phyloP scores from a whole-genome alignment of 2,329 filamentous ascomycete species.

The Apiospora aurea region DNA sequence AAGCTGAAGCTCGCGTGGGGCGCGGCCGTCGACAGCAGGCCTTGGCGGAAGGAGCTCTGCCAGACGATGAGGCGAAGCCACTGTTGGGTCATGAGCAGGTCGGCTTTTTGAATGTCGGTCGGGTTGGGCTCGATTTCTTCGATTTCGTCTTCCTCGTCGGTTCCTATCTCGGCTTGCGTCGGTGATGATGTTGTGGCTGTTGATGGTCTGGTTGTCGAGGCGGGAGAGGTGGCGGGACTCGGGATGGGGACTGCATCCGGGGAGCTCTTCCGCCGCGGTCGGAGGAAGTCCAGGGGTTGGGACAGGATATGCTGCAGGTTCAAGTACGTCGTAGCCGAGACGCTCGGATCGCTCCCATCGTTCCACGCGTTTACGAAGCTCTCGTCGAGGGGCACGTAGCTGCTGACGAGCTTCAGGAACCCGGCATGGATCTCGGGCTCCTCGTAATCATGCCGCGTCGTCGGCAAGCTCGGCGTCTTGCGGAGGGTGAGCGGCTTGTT shows the following conservation, averaged over 20 bases:
- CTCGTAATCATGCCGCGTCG: conserved; percentile 60
- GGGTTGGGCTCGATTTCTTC: conserved; percentile 46
- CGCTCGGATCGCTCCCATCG: conserved; percentile 53
- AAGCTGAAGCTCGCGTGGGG: conserved; percentile 67
- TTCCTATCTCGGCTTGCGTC: conserved; percentile 39
- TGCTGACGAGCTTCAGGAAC: conserved; percentile 65
- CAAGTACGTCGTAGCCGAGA: conserved; percentile 44
- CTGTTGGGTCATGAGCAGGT: conserved; percentile 73
- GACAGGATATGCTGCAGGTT: conserved; percentile 45
- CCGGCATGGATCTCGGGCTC: conserved; percentile 60
- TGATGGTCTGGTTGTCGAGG: conserved; percentile 36
- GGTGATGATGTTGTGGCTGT: conserved; percentile 49
- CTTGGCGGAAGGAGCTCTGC: conserved; percentile 73
- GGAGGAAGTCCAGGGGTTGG: conserved; percentile 42
- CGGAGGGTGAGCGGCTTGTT: conserved; percentile 69
- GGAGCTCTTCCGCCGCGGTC: conserved; percentile 33
- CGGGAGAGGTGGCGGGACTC: background rate
- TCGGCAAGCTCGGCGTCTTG: conserved; percentile 63
- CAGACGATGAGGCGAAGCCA: conserved; percentile 77
- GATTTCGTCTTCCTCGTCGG: background rate
- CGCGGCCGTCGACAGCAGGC: conserved; percentile 65
- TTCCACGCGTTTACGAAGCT: conserved; percentile 71
- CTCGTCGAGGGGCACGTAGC: conserved; percentile 69
- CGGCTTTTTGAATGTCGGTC: conserved; percentile 72
- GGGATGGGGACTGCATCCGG: background rate